Evolutionary conservation across 179 eudicot species (phyloP).

Genomic region (Gypsophila paniculata): DNA sequence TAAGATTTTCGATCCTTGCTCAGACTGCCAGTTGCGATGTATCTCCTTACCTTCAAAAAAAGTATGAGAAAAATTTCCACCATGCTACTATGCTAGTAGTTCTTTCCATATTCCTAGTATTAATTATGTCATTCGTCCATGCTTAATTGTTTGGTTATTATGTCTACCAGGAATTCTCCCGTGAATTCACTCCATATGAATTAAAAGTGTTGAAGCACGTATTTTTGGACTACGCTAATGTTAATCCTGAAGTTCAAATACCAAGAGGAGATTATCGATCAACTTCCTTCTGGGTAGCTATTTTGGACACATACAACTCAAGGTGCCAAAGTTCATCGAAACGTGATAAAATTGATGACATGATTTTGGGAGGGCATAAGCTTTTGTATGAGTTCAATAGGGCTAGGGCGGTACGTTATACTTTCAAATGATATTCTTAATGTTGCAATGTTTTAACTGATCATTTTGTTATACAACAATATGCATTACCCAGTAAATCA

Average conservation of each 20-base stretch:
- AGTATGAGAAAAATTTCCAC: neutral
- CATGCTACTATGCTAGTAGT: neutral
- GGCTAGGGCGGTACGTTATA: neutral
- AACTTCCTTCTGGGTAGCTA: neutral
- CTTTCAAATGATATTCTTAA: conserved; percentile 12
- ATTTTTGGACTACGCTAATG: neutral
- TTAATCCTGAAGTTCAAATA: neutral
- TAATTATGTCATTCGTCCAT: neutral
- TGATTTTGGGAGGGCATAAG: neutral
- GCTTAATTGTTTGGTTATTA: conserved; percentile 1
- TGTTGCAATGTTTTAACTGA: conserved; percentile 8
- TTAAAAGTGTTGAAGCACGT: neutral
- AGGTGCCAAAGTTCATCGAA: neutral
- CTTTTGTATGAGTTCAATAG: neutral
- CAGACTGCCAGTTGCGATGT: neutral
- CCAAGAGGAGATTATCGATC: neutral
- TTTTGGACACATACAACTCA: neutral
- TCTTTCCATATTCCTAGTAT: neutral
- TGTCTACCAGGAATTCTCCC: no score
- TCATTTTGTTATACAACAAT: no score
- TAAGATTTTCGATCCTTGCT: neutral
- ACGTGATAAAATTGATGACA: neutral
- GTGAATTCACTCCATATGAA: neutral
- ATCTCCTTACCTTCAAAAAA: neutral
- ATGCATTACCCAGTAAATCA: conserved; percentile 10